Evolutionary conservation across 352 stramenopile genomes (phyloP).

Genomic region (Thraustochytrium striatum): DNA sequence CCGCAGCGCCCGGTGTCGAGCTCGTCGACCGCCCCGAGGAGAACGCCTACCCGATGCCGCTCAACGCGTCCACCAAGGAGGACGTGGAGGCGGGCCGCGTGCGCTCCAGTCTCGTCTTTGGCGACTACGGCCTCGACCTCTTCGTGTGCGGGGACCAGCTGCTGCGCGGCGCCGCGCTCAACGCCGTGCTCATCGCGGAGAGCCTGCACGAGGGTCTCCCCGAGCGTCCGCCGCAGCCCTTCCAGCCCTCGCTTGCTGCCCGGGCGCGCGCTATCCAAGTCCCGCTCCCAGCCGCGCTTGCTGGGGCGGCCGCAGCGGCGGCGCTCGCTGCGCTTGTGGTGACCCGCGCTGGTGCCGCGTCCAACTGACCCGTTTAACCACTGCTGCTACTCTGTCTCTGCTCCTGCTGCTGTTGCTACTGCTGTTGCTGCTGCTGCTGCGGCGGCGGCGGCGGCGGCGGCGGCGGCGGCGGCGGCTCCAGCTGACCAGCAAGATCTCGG

Average conservation of each 20-base stretch:
- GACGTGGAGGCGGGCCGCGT: slow-evolving; percentile 50
- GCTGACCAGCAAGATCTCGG: no score
- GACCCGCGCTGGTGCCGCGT: no score
- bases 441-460: no score
- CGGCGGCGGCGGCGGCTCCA: no score
- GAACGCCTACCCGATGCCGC: slow-evolving; percentile 50
- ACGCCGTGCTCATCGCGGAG: slow-evolving; percentile 79
- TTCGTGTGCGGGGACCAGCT: slow-evolving; percentile 53
- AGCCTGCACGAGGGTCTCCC: slow-evolving; percentile 24
- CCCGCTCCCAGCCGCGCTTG: background rate
- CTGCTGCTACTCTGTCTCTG: no score
- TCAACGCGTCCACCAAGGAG: slow-evolving; percentile 51
- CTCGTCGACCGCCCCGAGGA: slow-evolving; percentile 49
- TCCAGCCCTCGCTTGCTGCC: background rate
- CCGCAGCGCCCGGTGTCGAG: slow-evolving; percentile 45
- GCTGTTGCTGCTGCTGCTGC: no score
- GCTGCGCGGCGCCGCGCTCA: slow-evolving; percentile 73
- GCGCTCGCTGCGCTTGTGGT: background rate
- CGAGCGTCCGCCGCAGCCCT: background rate
- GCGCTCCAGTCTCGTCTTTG: slow-evolving; percentile 34
- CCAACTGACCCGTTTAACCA: no score
- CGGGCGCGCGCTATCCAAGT: background rate
- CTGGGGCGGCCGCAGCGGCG: background rate
- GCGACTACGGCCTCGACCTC: slow-evolving; percentile 47
- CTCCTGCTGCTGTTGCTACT: no score